Base-by-base conservation (phyloP, 2,329 filamentous ascomycete genomes). In the Ophiostoma piceae region DNA sequence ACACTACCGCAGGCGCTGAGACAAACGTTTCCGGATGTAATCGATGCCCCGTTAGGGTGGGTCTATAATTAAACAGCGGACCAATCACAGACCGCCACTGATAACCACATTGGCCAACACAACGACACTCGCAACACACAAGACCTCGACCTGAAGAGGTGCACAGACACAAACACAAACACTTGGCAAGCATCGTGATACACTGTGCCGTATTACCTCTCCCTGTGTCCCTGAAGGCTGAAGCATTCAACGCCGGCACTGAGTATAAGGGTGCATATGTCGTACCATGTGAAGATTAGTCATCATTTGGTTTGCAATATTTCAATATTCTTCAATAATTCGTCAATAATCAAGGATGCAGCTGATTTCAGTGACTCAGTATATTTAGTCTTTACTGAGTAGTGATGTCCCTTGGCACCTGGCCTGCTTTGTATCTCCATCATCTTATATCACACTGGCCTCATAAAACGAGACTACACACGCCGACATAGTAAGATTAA, bases 11-110 rank as follows among this genome's bases (percentile, higher is more conserved):
- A 35, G 35, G 35, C 35, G 35, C 47, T 54, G 47, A 54, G 19
- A 54, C 47, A 54, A 57, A 57, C 51, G 51, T 26, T 57, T 57
- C 51, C 51, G 51, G 51, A 57, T 26, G 51, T 57, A 51, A 41
- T 47, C 19, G 43, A 8, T n/a, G 51, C n/a, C 51, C 51, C 22
- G 51, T 57, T 57, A 26, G 1, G 26, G 8, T 57, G 51, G 51
- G 51, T 57, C 51, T 47, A n/a, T 8, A 47, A 47, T 47, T 2
- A 29, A 5, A 11, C 22, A 26, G 3, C 22, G 9, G 51, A 12
- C 51, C 9, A 57, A 57, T 57, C n/a, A 57, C 7, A 26, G n/a
- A 9, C 9, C 8, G 51, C 51, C 51, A 57, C n/a, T 14, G 11
- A 26, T 57, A 8, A 57, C 22, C 51, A 57, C 9, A 57, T 57